Base-by-base conservation (phyloP, 2,329 filamentous ascomycete genomes). In the Dothistroma septosporum region DNA sequence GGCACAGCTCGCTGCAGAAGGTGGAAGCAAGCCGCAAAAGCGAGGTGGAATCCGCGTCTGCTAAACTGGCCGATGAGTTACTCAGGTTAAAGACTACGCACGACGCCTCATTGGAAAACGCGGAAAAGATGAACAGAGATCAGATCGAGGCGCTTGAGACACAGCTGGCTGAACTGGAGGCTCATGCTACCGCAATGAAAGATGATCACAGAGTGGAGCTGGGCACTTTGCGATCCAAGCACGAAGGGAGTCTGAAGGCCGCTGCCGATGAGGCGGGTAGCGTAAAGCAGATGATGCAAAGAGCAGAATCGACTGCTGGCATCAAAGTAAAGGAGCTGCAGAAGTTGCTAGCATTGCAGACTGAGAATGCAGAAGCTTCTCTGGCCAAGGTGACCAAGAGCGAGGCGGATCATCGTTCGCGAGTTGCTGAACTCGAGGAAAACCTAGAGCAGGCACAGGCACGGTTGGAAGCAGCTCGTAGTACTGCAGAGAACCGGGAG, bases 1-100 rank as follows among this genome's bases (percentile, higher is more conserved):
- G 50, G 50, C 50, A 31, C 6, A 53, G 28, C n/a, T 53, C 50
- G n/a, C 50, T 53, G 11, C 24, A 53, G n/a, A 53, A 62, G 21
- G 31, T 55, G 47, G 32, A 31, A 52, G 50, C 41, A 2, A 14
- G 32, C 28, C 44, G 44, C 14, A 7, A 28, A 21, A 50, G 22
- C 21, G 50, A 55, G 33, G 5, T 60, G 10, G 48, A 53, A 22
- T 10, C 41, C 3, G 2, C 14, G 5, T 9, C 8, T 9, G n/a
- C 8, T 19, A 44, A 2, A 9, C n/a, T n/a, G 5, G 41, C 41
- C 41, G n/a, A 44, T 5, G 41, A 44, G 16, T 3, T 44, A 19
- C 16, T n/a, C 14, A 44, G 22, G 10, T 22, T 48, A 21, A 32
- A 48, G 41, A 33, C 54, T 10, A 41, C 31, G 19, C 54, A 56